Percentiles rank a stretch among this genome's conserved stretches.
Evolutionary conservation across 441 rosid genomes (phyloP).

Genomic region (Erodium texanum): DNA sequence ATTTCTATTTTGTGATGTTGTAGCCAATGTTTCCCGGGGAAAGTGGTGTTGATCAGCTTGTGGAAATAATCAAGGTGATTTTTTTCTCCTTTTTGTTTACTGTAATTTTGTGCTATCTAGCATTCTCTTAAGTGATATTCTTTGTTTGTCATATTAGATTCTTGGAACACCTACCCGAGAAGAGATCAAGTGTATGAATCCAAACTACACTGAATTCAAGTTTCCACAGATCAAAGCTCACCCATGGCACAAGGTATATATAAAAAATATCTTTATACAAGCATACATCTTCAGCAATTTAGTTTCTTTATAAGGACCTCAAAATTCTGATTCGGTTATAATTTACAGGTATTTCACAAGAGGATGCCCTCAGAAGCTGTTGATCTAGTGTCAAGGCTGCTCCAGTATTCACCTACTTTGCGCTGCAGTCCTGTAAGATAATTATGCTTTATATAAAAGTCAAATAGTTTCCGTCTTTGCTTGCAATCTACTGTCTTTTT

Average conservation of each 20-base stretch:
- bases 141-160: conserved; percentile 35
- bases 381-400: conserved; percentile 86
- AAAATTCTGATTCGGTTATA: conserved; percentile 10
- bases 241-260: conserved; percentile 90
- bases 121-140: neutral
- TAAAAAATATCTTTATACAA: conserved; percentile 5
- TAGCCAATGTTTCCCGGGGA: conserved; percentile 98
- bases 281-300: conserved; percentile 3
- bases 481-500: no score
- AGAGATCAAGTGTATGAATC: conserved; percentile 98
- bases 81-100: neutral
- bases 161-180: conserved; percentile 97
- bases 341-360: conserved; percentile 69
- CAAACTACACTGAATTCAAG: conserved; percentile 81
- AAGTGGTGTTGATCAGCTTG: conserved; percentile 97
- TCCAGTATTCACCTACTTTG: conserved; percentile 91
- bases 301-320: neutral
- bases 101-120: neutral
- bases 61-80: conserved; percentile 92
- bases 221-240: conserved; percentile 95
- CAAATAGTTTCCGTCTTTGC: neutral
- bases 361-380: conserved; percentile 96
- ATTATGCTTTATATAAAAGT: neutral
- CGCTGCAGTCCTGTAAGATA: conserved; percentile 75
- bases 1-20: neutral